Conservation (phyloP, 345 rosid species). For the Moringa oleifera region DNA sequence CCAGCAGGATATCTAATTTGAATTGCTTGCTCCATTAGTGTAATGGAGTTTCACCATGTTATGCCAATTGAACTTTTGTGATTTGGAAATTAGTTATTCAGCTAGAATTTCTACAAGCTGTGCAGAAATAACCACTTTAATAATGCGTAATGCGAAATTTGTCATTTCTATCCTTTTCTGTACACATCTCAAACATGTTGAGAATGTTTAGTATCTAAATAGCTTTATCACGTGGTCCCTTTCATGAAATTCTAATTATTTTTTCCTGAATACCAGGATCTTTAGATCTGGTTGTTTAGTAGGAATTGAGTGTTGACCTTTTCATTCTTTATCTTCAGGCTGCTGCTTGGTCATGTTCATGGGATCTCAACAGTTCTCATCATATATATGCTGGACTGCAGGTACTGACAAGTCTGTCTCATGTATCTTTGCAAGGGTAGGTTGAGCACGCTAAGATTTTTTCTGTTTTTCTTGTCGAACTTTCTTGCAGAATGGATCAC, state of each 20-base stretch:
- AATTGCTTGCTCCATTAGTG: too few relatives aligned
- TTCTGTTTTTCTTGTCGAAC: not conserved
- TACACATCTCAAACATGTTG: not conserved
- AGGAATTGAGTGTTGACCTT: not conserved
- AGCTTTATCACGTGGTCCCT: not conserved
- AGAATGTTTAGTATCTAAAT: not conserved
- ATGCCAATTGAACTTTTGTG: too few relatives aligned
- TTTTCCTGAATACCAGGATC: not conserved
- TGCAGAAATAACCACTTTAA: too few relatives aligned
- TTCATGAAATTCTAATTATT: not conserved
- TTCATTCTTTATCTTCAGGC: slow-evolving; percentile 35
- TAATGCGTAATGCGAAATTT: too few relatives aligned
- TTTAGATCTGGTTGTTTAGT: not conserved
- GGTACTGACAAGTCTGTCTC: slow-evolving; percentile 34
- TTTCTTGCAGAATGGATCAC: slow-evolving; percentile 57
- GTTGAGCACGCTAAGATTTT: not conserved
- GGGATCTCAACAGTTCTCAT: slow-evolving; percentile 64
- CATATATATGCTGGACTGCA: slow-evolving; percentile 80
- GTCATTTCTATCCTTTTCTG: too few relatives aligned
- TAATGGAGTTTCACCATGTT: too few relatives aligned
- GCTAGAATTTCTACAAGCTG: too few relatives aligned
- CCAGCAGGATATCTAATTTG: too few relatives aligned
- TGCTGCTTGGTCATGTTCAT: slow-evolving; percentile 94
- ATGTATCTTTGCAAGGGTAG: slow-evolving; percentile 2
- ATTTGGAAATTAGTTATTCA: too few relatives aligned